Percentiles rank a stretch among this genome's conserved stretches.
Evolutionary conservation across 495 filamentous ascomycete species (phyloP).

Genomic region (Parmelia sp.): DNA sequence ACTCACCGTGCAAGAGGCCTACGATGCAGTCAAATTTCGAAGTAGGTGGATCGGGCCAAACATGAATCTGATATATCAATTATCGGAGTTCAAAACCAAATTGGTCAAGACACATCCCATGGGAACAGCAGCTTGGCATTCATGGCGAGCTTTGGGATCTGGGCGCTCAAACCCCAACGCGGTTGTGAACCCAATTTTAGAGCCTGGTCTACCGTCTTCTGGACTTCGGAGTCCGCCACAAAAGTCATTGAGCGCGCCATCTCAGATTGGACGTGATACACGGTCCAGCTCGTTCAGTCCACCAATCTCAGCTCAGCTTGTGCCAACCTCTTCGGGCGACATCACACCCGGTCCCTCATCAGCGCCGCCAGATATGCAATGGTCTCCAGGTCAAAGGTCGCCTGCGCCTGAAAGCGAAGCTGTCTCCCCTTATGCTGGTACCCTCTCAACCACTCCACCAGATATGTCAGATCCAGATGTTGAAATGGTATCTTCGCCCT

Average conservation of each 20-base stretch:
- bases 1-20: slow-evolving; percentile 86
- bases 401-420: neutral
- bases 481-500: slow-evolving; percentile 12
- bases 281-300: slow-evolving; percentile 36
- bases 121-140: slow-evolving; percentile 36
- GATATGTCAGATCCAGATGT: neutral
- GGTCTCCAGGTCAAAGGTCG: slow-evolving; percentile 14
- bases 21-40: slow-evolving; percentile 78
- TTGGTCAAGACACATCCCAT: slow-evolving; percentile 44
- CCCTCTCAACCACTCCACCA: neutral
- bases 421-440: too few species aligned
- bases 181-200: slow-evolving; percentile 37
- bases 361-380: slow-evolving; percentile 37
- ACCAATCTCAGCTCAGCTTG: slow-evolving; percentile 21
- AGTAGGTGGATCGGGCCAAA: slow-evolving; percentile 97
- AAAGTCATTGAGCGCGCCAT: slow-evolving; percentile 25
- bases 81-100: slow-evolving; percentile 83
- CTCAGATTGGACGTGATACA: slow-evolving; percentile 37
- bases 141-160: slow-evolving; percentile 40
- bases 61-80: slow-evolving; percentile 95
- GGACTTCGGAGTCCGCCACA: slow-evolving; percentile 23
- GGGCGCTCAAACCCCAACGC: slow-evolving; percentile 26
- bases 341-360: slow-evolving; percentile 52
- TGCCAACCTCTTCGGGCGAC: slow-evolving; percentile 15
- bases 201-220: slow-evolving; percentile 38